Base-by-base conservation (phyloP, 192 early-diverging fungal genomes). In the Dissophora globulifera region DNA sequence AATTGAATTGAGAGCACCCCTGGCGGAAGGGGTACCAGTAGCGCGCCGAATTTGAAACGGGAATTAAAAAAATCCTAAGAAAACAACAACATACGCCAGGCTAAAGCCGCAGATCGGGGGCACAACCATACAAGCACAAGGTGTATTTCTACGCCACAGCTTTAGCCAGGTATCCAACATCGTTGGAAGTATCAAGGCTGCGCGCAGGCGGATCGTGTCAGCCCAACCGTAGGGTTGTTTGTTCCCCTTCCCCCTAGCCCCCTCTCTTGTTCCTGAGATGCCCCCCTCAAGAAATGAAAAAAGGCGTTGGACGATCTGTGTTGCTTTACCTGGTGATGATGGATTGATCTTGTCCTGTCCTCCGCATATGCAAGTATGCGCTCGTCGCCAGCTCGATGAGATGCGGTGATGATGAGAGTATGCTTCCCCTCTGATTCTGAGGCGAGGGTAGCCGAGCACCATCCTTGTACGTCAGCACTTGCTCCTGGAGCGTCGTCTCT, bases 261-360 rank as follows among this genome's bases (percentile, higher is more conserved):
- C n/a, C n/a, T n/a, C n/a, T n/a, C n/a, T 40, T 40, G 38, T 40
- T 40, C 38, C 38, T 40, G 38, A n/a, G n/a, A n/a, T n/a, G n/a
- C n/a, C n/a, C n/a, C n/a, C n/a, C n/a, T n/a, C 2, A 27, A 38
- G 5, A 23, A 23, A 46, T 30, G 20, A 29, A 29, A 17, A 29
- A 46, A 26, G 26, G 2, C 45, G 26, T 50, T 71, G 67, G 50
- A n/a, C 27, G 31, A 33, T 47, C 42, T 47, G 55, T 10, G 32
- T 52, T 8, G 41, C 3, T 27, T 13, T 90, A 96, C 96, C 87
- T 88, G 58, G 96, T 88, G 10, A 98, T 79, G 46, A 99, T 86
- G 12, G 90, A 89, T 79, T 99, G 97, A 64, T 97, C 94, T 58
- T 93, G 86, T 4, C 90, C 89, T n/a, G 89, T 91, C 53, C 94